phyloP scores from a whole-genome alignment of 73 alveolate species.

The Paramecium primaurelia region DNA sequence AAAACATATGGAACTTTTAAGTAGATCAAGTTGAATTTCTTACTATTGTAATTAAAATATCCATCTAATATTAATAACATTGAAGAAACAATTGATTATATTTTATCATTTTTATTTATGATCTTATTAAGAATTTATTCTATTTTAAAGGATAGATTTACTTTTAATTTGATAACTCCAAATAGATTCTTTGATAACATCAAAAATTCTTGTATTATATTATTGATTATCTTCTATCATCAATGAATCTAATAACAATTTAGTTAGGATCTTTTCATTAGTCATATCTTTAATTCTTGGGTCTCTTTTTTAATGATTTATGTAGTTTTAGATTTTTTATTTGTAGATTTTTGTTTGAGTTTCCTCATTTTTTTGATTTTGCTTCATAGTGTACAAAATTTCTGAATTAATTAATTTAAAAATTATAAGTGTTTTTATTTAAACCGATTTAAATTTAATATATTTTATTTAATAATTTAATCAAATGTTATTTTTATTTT shows the following conservation, averaged over 20 bases:
- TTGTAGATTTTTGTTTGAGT: background rate
- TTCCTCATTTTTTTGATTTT: background rate
- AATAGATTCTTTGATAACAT: background rate
- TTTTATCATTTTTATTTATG: background rate
- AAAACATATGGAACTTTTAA: background rate
- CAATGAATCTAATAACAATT: background rate
- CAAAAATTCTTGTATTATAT: background rate
- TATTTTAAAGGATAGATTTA: background rate
- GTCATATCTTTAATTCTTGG: background rate
- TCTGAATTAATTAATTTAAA: background rate
- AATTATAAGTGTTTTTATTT: background rate
- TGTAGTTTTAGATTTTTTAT: background rate
- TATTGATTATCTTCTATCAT: background rate
- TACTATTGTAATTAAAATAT: background rate
- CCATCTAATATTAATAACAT: background rate
- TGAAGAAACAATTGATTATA: background rate
- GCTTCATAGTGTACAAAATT: background rate
- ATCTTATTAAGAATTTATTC: background rate
- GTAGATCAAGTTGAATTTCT: background rate
- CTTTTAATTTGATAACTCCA: background rate
- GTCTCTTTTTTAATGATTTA: background rate
- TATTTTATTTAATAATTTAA: too few relatives aligned
- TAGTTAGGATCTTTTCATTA: background rate
- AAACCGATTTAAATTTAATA: too few relatives aligned
- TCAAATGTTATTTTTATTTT: too few relatives aligned